phyloP scores from a whole-genome alignment of 257 asterid genomes.

The Jasminum sambac region DNA sequence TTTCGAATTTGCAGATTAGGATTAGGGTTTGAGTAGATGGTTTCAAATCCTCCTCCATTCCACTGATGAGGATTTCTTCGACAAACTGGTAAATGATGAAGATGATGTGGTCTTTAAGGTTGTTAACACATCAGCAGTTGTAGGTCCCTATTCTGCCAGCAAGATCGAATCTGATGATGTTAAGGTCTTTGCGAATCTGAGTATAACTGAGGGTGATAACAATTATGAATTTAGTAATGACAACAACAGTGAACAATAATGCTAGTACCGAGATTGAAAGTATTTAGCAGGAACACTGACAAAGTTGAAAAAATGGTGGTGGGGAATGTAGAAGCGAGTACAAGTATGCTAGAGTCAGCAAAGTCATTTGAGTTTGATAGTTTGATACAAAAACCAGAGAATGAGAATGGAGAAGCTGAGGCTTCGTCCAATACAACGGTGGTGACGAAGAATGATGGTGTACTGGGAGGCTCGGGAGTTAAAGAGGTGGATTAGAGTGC shows the following conservation, averaged over 20 bases:
- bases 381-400: conserved; percentile 25
- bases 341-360: conserved; percentile 31
- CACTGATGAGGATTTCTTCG: conserved; percentile 91
- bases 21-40: conserved; percentile 61
- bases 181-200: conserved; percentile 72
- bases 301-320: conserved; percentile 28
- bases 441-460: conserved; percentile 27
- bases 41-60: conserved; percentile 94
- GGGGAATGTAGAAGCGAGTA: conserved; percentile 34
- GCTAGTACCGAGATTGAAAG: conserved; percentile 26
- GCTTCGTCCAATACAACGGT: conserved; percentile 29
- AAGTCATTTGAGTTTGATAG: conserved; percentile 45
- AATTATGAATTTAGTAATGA: conserved; percentile 30
- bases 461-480: conserved; percentile 54
- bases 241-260: conserved; percentile 13
- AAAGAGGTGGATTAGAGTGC: conserved; percentile 94
- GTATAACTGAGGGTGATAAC: conserved; percentile 44
- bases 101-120: conserved; percentile 55
- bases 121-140: conserved; percentile 34
- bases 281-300: conserved; percentile 22
- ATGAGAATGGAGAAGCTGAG: conserved; percentile 41
- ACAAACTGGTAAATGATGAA: conserved; percentile 83
- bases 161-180: conserved; percentile 70
- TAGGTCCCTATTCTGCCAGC: conserved; percentile 31
- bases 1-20: conserved; percentile 27